Percentiles rank a stretch among this genome's conserved stretches.
Conservation (phyloP, 176 grass and related monocot species). For the Canna indica region DNA sequence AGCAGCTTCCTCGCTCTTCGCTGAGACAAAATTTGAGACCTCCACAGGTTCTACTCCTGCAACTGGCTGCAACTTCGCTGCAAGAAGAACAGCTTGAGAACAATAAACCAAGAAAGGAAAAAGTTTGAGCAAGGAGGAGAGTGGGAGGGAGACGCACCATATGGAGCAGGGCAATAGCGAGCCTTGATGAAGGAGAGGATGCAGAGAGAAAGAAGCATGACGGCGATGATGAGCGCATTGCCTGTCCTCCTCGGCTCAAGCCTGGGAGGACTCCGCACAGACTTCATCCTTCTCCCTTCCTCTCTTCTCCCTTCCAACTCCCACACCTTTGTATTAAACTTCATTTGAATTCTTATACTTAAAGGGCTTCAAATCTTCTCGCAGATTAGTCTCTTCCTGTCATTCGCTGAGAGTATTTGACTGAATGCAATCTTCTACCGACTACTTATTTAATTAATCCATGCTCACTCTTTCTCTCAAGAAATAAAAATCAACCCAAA, state of each 20-base stretch:
- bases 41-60: background rate
- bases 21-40: background rate
- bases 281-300: slow-evolving; percentile 34
- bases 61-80: slow-evolving; percentile 10
- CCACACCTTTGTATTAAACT: background rate
- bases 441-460: background rate
- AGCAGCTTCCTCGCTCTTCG: slow-evolving; percentile 1
- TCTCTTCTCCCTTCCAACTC: background rate
- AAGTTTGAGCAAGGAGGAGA: background rate
- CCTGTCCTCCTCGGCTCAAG: slow-evolving; percentile 41
- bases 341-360: background rate
- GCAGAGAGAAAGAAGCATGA: slow-evolving; percentile 57
- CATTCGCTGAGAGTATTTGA: background rate
- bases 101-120: background rate
- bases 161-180: slow-evolving; percentile 44
- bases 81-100: background rate
- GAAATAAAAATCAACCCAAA: background rate
- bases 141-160: background rate
- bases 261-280: slow-evolving; percentile 37
- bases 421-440: background rate
- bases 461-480: background rate
- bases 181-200: slow-evolving; percentile 46
- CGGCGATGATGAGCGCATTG: slow-evolving; percentile 47
- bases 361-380: background rate
- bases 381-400: background rate